Evolutionary conservation across 176 grass and related monocot genomes (phyloP), one percentile per base, ranked within the genome.

Genomic region (Oryza meridionalis): DNA sequence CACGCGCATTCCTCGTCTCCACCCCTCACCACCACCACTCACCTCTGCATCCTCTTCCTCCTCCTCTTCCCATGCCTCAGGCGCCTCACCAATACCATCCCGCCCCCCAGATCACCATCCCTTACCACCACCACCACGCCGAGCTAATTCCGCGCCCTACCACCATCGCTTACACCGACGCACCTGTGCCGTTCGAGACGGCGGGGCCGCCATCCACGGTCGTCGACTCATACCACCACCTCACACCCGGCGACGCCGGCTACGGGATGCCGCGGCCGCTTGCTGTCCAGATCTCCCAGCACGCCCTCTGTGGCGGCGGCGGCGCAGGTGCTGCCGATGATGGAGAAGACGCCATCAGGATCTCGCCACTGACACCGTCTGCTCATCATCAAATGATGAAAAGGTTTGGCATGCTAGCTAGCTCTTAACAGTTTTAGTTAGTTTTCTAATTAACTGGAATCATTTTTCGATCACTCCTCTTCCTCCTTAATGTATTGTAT

Each of bases 331-430:
- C 17, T n/a, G 62, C 17, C 17, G 71, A 81, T 58, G 77, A 70
- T 37, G 40, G 27, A n/a, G 79, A 75, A 22, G 84, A 86, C 11
- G 21, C 59, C 47, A 86, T 68, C 27, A 79, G 75, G 69, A 90
- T 78, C 75, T 86, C 83, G 3, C 73, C 83, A 25, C 33, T 59
- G 35, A 62, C 69, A 29, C 47, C 61, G 2, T 37, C 80, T 80
- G 70, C 59, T 86, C 88, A 82, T 63, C 84, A 90, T 86, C 84
- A 86, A 47, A 86, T 86, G 84, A 82, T 86, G 4, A 90, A 73
- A 0, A 90, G 88, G 88, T 90, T 40, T 40, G 38, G 9, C 58
- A 22, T 22, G 55, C 37, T 38, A 38, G 37, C 37, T 38, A 38
- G 37, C 40, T 42, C 58, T 61, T 61, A 61, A 22, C 58, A 24